phyloP scores from a whole-genome alignment of 2,329 filamentous ascomycete species.

The Neobulgaria alba region DNA sequence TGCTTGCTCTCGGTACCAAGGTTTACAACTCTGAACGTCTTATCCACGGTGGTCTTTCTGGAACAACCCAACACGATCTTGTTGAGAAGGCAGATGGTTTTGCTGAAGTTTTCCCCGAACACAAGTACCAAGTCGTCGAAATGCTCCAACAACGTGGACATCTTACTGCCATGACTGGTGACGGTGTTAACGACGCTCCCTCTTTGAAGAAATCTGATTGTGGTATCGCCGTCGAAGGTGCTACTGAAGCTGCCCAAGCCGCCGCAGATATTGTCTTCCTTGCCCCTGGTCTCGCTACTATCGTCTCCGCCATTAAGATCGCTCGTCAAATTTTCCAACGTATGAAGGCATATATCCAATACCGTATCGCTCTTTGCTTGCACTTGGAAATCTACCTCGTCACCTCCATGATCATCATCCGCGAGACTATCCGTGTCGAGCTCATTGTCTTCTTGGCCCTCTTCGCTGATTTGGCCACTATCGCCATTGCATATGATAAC shows the following conservation, averaged over 20 bases:
- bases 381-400: constrained; percentile 80
- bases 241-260: constrained; percentile 82
- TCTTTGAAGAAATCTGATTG: constrained; percentile 92
- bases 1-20: constrained; percentile 70
- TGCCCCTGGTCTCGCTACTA: constrained; percentile 80
- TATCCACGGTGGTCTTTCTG: constrained; percentile 66
- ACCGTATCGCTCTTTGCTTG: constrained; percentile 86
- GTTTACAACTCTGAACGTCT: constrained; percentile 74
- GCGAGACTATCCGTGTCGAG: constrained; percentile 64
- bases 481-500: constrained; percentile 72
- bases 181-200: constrained; percentile 89
- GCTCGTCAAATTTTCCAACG: constrained; percentile 94
- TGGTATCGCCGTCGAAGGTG: constrained; percentile 88
- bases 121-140: constrained; percentile 93
- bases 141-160: constrained; percentile 91
- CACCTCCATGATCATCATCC: constrained; percentile 71
- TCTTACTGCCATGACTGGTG: constrained; percentile 92
- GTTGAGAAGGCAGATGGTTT: constrained; percentile 88
- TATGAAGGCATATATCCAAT: constrained; percentile 94
- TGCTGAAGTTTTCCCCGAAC: constrained; percentile 88
- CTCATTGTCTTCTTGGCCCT: constrained; percentile 73
- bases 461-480: constrained; percentile 71
- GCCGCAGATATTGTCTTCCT: constrained; percentile 93
- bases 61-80: constrained; percentile 66
- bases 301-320: constrained; percentile 88